Conservation (phyloP, 495 filamentous ascomycete genomes). For the Penicillium robsamsonii region DNA sequence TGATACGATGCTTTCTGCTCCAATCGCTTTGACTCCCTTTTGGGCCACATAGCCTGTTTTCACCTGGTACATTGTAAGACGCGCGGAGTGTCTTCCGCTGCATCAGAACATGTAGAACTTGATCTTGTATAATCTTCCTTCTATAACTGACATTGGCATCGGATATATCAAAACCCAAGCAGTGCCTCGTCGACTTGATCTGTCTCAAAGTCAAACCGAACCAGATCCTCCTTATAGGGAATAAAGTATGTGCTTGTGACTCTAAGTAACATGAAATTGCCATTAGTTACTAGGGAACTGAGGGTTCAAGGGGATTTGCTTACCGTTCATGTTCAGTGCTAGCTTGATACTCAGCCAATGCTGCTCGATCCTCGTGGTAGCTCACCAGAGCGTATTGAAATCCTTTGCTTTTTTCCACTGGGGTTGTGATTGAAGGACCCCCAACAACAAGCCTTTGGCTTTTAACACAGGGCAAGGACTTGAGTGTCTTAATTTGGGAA, state of each 20-base stretch:
- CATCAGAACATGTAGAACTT: no score
- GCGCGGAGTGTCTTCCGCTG: no score
- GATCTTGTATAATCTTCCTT: no score
- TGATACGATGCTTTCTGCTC: neutral
- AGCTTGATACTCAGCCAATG: conserved; percentile 46
- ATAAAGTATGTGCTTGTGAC: conserved; percentile 45
- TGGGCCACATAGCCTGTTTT: neutral
- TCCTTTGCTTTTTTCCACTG: conserved; percentile 46
- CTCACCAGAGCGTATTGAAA: conserved; percentile 48
- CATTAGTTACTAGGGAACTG: neutral
- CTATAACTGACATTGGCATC: neutral
- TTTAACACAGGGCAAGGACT: conserved; percentile 39
- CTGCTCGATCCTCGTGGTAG: conserved; percentile 41
- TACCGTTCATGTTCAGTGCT: conserved; percentile 48
- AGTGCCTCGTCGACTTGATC: conserved; percentile 27
- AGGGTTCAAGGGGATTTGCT: neutral
- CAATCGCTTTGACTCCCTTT: no score
- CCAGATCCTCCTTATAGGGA: conserved; percentile 48
- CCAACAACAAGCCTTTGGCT: conserved; percentile 43
- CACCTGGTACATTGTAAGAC: neutral
- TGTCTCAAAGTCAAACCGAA: conserved; percentile 52
- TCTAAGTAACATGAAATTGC: conserved; percentile 14
- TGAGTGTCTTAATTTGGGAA: conserved; percentile 42
- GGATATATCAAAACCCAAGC: neutral
- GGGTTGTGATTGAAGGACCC: conserved; percentile 45